Conservation (phyloP, 73 alveolate genomes). For the Effrenium voratum region DNA sequence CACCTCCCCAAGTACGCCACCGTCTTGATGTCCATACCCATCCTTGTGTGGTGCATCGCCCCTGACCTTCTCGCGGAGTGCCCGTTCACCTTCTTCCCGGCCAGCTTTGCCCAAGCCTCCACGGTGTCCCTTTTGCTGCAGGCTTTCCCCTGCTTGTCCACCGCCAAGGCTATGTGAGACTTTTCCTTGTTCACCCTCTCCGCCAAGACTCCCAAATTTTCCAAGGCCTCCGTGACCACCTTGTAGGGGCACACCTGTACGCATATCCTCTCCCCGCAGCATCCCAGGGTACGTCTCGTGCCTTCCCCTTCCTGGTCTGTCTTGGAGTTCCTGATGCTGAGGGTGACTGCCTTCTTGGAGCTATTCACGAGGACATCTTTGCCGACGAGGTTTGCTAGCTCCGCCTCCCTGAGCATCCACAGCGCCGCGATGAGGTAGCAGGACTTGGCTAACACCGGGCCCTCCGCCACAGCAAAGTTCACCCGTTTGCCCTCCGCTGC, state of each 20-base stretch:
- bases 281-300: not conserved
- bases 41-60: not conserved
- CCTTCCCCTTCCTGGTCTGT: not conserved
- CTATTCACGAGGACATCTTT: not conserved
- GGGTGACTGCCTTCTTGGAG: not conserved
- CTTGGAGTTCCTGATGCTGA: not conserved
- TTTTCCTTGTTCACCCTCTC: not conserved
- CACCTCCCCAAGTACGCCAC: not conserved
- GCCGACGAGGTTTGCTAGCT: not conserved
- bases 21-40: not conserved
- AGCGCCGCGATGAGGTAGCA: not conserved
- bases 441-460: not conserved
- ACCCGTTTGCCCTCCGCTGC: not conserved
- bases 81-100: not conserved
- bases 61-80: not conserved
- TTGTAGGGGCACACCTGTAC: not conserved
- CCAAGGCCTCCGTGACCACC: too few species aligned
- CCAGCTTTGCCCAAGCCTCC: not conserved
- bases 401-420: slow-evolving; percentile 17
- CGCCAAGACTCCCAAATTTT: too few species aligned
- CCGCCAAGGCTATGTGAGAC: not conserved
- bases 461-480: too few species aligned
- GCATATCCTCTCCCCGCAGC: not conserved
- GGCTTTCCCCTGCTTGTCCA: not conserved
- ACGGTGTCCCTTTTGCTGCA: not conserved